A percentile compares a stretch with the other conserved stretches of the same genome.
Evolutionary conservation across 129 eudicot species (phyloP).

Genomic region (Pittosporum tobira): DNA sequence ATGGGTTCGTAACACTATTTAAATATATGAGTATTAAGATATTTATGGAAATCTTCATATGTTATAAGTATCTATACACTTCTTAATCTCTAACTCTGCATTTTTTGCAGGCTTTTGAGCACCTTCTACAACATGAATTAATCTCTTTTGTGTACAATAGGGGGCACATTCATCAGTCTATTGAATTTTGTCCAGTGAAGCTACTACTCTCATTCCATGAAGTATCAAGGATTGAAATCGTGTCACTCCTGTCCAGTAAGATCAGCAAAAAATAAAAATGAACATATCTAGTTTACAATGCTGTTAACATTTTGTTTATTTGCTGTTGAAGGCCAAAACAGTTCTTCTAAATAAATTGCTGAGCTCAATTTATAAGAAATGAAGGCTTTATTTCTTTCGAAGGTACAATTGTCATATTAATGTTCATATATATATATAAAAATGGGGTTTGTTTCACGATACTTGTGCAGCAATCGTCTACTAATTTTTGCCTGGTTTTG

Average conservation of each 20-base stretch:
- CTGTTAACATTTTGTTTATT: no score
- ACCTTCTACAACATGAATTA: slow-evolving; percentile 64
- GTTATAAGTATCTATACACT: neutral
- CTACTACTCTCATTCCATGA: slow-evolving; percentile 52
- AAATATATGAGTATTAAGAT: no score
- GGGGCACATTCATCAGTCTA: slow-evolving; percentile 63
- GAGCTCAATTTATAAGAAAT: no score
- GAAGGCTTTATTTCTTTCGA: no score
- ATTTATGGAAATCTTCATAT: neutral
- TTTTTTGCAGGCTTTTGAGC: slow-evolving; percentile 81
- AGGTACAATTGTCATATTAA: no score
- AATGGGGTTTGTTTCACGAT: no score
- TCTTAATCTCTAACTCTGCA: neutral
- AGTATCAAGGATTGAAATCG: slow-evolving; percentile 64
- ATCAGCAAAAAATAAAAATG: neutral
- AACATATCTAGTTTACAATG: no score
- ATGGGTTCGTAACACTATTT: slow-evolving; percentile 54
- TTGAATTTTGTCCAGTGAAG: slow-evolving; percentile 77
- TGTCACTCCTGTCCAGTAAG: slow-evolving; percentile 71
- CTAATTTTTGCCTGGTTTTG: slow-evolving; percentile 11
- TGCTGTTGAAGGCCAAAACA: no score
- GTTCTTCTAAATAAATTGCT: no score
- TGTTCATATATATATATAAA: no score
- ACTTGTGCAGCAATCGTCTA: no score
- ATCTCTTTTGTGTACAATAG: slow-evolving; percentile 57